A percentile compares a stretch with the other conserved stretches of the same genome.
phyloP scores from a whole-genome alignment of 495 filamentous ascomycete genomes.

The Evansstolkia leycettana region DNA sequence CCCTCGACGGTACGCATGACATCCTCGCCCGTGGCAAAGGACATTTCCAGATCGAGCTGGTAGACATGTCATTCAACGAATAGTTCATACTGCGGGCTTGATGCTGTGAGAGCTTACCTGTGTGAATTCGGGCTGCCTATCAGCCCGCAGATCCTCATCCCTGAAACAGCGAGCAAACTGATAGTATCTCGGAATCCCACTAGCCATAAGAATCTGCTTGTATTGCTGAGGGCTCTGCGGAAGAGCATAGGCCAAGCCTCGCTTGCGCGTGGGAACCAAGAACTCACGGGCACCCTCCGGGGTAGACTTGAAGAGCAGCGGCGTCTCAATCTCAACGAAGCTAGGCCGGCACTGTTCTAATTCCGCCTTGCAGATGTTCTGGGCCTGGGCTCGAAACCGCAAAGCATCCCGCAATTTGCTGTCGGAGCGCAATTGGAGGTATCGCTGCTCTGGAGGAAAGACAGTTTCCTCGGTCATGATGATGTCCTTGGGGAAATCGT shows the following conservation, averaged over 20 bases:
- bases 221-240: conserved; percentile 97
- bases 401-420: conserved; percentile 49
- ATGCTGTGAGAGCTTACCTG: conserved; percentile 52
- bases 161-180: conserved; percentile 94
- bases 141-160: conserved; percentile 86
- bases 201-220: conserved; percentile 95
- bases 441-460: conserved; percentile 61
- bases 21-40: conserved; percentile 60
- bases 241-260: conserved; percentile 72
- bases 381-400: conserved; percentile 40
- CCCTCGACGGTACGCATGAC: conserved; percentile 61
- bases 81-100: too few species aligned
- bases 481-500: conserved; percentile 64
- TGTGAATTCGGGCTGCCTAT: conserved; percentile 94
- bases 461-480: conserved; percentile 57
- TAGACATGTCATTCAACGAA: neutral
- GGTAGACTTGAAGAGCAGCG: conserved; percentile 91
- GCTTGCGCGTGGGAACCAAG: conserved; percentile 72
- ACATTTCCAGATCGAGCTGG: conserved; percentile 86
- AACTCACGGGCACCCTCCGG: conserved; percentile 95
- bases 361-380: conserved; percentile 36
- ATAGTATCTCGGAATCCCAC: conserved; percentile 69
- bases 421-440: conserved; percentile 74
- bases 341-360: conserved; percentile 29
- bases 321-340: conserved; percentile 82